Evolutionary conservation across 306 rosid genomes (phyloP).

Genomic region (Calophaca sinica): DNA sequence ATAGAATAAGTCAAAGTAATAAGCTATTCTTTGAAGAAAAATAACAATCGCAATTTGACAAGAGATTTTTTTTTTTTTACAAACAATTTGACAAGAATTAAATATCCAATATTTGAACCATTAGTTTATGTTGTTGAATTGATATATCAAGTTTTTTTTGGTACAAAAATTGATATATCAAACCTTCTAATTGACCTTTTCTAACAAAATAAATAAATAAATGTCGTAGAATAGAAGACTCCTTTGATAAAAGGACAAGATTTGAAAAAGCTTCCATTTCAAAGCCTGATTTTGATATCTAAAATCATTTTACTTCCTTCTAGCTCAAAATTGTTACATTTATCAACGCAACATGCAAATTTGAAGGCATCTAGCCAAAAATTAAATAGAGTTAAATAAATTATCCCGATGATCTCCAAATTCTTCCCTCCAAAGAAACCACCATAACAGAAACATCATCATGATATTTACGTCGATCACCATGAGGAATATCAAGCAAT

Average conservation of each 20-base stretch:
- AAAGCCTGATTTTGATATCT: conserved; percentile 40
- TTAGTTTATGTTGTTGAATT: not conserved
- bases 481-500: conserved; percentile 65
- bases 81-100: no score
- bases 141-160: not conserved
- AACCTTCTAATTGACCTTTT: not conserved
- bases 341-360: conserved; percentile 50
- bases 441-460: conserved; percentile 72
- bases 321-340: conserved; percentile 54
- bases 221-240: not conserved
- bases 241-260: not conserved
- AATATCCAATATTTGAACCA: not conserved
- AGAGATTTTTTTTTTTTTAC: no score
- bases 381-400: conserved; percentile 29
- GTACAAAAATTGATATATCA: not conserved
- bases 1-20: no score
- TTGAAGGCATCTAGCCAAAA: conserved; percentile 48
- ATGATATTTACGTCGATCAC: conserved; percentile 69
- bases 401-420: conserved; percentile 71
- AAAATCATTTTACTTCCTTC: conserved; percentile 46
- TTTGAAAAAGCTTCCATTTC: not conserved
- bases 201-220: not conserved
- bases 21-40: no score
- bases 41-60: no score
- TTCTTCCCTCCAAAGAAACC: conserved; percentile 69